Evolutionary conservation across 2,329 filamentous ascomycete species (phyloP), one percentile per base, ranked within the genome.

Genomic region (Diplodia intermedia): DNA sequence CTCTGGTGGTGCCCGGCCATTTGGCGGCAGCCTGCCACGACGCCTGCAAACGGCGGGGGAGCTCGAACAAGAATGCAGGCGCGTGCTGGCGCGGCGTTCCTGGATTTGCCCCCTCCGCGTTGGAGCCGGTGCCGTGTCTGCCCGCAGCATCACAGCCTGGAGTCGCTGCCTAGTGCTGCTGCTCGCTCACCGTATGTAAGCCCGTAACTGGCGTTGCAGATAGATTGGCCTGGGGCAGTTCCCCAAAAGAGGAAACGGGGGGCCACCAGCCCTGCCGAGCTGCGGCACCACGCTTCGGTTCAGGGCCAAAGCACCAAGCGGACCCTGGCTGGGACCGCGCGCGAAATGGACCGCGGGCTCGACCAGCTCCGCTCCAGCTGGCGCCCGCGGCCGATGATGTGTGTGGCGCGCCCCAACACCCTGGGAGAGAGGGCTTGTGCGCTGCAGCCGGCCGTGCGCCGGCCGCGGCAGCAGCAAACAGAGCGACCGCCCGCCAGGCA

Each of bases 21-120:
- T 65, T 63, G 60, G 60, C 43, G 43, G 47, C 60, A 36, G 26
- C 43, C 60, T 52, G 60, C 60, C 60, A 63, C 60, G 43, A 63
- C 60, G 26, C 23, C 57, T 50, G 57, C 57, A 50, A 62, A 50
- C 57, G 43, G 23, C 23, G 23, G 23, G 23, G 60, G 60, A 63
- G 52, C 52, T 26, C 60, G 36, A 52, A 6, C 9, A 18, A 56
- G 26, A 61, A 61, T 50, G 57, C 57, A 49, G 43, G 47, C 31
- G 43, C 29, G 43, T 38, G 29, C 29, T 18, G 4, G 20, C 31
- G 20, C 57, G 2, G 12, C 15, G 36, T 50, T 62, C 57, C 40
- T 23, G 31, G 18, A 33, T 49, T 26, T 50, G 38, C 11, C 57
- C 26, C 26, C 57, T 49, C 31, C 33, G 12, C 54, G 31, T 12